These are phyloP conservation scores for Coemansia sp. DNA, from an alignment of 192 early-diverging fungal species.

Conservation along the genomic window DNA sequence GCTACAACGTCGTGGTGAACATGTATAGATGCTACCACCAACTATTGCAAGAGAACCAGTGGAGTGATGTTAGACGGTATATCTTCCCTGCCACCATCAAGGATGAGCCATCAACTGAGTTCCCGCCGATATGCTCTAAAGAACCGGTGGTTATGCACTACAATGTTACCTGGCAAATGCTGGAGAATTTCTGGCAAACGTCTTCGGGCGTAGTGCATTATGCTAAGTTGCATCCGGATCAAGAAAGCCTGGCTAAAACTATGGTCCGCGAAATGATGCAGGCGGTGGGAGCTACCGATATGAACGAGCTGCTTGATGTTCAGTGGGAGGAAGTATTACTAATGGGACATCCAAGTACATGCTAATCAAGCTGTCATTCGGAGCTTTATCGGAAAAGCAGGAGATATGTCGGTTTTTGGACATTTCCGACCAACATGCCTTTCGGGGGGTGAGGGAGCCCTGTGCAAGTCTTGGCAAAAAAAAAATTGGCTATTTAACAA, in stretches of 20 bases:
- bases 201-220: slow-evolving; percentile 19
- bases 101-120: slow-evolving; percentile 8
- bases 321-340: slow-evolving; percentile 37
- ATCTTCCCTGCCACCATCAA: slow-evolving; percentile 23
- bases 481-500: background rate
- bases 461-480: slow-evolving; percentile 10
- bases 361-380: background rate
- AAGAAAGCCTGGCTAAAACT: slow-evolving; percentile 9
- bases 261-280: slow-evolving; percentile 32
- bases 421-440: background rate
- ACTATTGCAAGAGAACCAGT: slow-evolving; percentile 10
- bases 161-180: slow-evolving; percentile 20
- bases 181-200: slow-evolving; percentile 26
- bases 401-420: background rate
- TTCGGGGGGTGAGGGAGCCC: no score
- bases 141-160: slow-evolving; percentile 23
- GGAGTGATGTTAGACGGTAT: slow-evolving; percentile 18
- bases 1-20: slow-evolving; percentile 24
- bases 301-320: slow-evolving; percentile 27
- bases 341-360: slow-evolving; percentile 17
- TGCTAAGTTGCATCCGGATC: slow-evolving; percentile 24
- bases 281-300: slow-evolving; percentile 18
- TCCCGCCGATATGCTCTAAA: slow-evolving; percentile 7
- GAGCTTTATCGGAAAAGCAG: background rate
- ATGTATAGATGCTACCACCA: slow-evolving; percentile 29